phyloP scores from a whole-genome alignment of 1,284 basidiomycete species.

The Paramarasmius palmivorus region DNA sequence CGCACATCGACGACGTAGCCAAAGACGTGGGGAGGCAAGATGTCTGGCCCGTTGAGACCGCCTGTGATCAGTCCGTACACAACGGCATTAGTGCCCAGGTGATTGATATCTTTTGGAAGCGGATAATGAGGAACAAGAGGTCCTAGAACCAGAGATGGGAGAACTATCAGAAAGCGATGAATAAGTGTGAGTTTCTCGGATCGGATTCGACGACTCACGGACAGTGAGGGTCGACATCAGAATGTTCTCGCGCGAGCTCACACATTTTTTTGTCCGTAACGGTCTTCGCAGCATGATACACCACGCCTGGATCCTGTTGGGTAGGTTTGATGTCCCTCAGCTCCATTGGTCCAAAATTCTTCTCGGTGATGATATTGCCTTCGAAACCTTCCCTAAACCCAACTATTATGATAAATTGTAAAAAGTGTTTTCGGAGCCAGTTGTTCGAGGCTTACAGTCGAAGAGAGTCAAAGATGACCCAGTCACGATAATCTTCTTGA shows the following conservation, averaged over 20 bases:
- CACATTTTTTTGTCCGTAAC: constrained; percentile 11
- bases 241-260: constrained; percentile 7
- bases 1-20: constrained; percentile 13
- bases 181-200: background rate
- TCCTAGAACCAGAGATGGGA: constrained; percentile 9
- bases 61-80: constrained; percentile 4
- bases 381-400: constrained; percentile 10
- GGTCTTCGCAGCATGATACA: constrained; percentile 7
- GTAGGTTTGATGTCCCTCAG: constrained; percentile 5
- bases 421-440: too few relatives aligned
- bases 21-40: constrained; percentile 4
- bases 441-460: constrained; percentile 12
- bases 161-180: background rate
- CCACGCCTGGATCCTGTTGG: background rate
- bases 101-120: background rate
- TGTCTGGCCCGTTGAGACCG: constrained; percentile 1
- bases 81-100: constrained; percentile 6
- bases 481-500: constrained; percentile 32
- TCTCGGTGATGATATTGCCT: constrained; percentile 1
- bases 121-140: constrained; percentile 7
- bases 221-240: constrained; percentile 13
- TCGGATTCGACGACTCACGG: background rate
- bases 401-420: background rate
- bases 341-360: constrained; percentile 7
- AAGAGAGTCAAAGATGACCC: constrained; percentile 26